Base-by-base conservation (phyloP, 768 basidiomycete genomes). In the Coprinopsis marcescibilis region DNA sequence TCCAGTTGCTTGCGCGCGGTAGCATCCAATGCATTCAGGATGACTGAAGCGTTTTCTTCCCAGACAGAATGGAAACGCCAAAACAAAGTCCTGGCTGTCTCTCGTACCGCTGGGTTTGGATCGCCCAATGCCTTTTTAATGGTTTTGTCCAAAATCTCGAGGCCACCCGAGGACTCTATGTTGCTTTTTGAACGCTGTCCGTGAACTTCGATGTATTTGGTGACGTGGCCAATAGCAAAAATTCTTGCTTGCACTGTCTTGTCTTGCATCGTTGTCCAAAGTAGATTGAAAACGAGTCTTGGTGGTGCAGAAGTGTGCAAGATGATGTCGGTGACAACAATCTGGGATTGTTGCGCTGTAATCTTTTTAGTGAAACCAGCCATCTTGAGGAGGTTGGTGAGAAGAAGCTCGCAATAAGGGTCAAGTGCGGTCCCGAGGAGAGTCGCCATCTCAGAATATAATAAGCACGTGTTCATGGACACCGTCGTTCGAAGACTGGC, bases 351-450 rank as follows among this genome's bases (percentile, higher is more conserved):
- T 46, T 90, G 83, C 3, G 87, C 90, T 19, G 81, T 78, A 39
- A 97, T 82, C 62, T 94, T 95, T 67, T 99, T 99, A 25, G 94
- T 97, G 45, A 89, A 82, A 6, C 81, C 83, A 23, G 88, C 81
- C 88, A 98, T 86, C 52, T 81, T 83, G 33, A 94, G 71, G 11
- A 94, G 75, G 57, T 85, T 77, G n/a, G 77, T 75, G 49, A 91
- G 71, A 2, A 96, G 58, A 1, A 72, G 62, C 40, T 98, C 96
- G 58, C 83, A 84, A 57, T 86, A 79, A 0, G 82, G 83, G 60
- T 98, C 94, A 37, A 97, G 67, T 13, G 72, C 63, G 8, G 77
- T 56, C 36, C 81, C 81, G 24, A 98, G 77, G 13, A 79, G 68
- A 24, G 66, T 53, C 26, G 83, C 80, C 30, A 98, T 71, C 53